These are phyloP conservation scores for Amborella trichopoda DNA, from an alignment of 164 flowering plant species.

Conservation along the genomic window DNA sequence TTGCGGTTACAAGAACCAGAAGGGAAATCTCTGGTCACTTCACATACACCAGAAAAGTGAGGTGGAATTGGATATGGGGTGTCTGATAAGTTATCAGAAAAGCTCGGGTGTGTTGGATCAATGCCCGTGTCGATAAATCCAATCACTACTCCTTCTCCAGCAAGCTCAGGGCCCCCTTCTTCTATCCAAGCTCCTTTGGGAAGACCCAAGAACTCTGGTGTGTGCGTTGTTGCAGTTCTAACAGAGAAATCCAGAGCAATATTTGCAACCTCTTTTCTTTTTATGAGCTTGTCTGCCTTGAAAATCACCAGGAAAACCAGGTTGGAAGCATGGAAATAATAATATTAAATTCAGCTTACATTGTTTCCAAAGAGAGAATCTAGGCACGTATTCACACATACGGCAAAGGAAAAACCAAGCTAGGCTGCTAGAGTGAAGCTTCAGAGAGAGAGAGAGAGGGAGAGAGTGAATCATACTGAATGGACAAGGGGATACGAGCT, in stretches of 20 bases:
- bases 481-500: too few species aligned
- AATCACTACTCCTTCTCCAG: conserved; percentile 90
- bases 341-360: background rate
- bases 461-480: too few species aligned
- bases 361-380: background rate
- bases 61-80: conserved; percentile 50
- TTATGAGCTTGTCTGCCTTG: conserved; percentile 73
- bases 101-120: conserved; percentile 94
- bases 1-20: conserved; percentile 97
- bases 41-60: conserved; percentile 86
- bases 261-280: conserved; percentile 77
- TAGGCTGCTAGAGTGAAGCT: too few species aligned
- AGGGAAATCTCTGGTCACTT: conserved; percentile 90
- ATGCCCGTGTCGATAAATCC: conserved; percentile 96
- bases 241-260: conserved; percentile 87
- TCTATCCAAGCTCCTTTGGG: conserved; percentile 84
- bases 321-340: background rate
- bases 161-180: conserved; percentile 76
- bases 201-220: conserved; percentile 91
- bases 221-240: conserved; percentile 87
- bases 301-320: conserved; percentile 11
- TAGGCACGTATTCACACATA: background rate
- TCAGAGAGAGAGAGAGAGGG: too few species aligned
- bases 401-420: too few species aligned
- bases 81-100: conserved; percentile 41